Percentiles rank a stretch among this genome's conserved stretches.
Conservation (phyloP, 352 stramenopile species). For the Phytophthora quininea region DNA sequence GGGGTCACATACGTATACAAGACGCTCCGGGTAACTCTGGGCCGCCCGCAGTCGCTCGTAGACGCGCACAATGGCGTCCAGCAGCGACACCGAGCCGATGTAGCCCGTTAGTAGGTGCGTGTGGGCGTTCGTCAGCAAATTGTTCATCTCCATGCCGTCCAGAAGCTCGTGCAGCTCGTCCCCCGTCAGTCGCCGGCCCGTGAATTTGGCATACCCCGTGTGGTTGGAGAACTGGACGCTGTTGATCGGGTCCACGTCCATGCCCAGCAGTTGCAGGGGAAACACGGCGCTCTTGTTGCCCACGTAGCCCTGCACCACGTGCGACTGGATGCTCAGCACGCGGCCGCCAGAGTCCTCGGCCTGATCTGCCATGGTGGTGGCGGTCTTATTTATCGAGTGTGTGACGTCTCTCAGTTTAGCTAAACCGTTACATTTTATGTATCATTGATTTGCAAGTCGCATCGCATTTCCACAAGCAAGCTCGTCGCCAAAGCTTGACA, state of each 20-base stretch:
- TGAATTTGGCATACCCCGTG: slow-evolving; percentile 81
- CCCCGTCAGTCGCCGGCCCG: slow-evolving; percentile 69
- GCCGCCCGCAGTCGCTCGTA: slow-evolving; percentile 62
- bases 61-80: slow-evolving; percentile 75
- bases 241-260: slow-evolving; percentile 90
- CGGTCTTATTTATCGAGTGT: no score
- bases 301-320: slow-evolving; percentile 88
- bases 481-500: no score
- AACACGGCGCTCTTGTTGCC: slow-evolving; percentile 90
- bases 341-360: slow-evolving; percentile 49
- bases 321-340: slow-evolving; percentile 89
- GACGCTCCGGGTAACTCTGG: slow-evolving; percentile 47
- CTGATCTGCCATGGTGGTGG: slow-evolving; percentile 15
- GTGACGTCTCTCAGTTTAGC: no score
- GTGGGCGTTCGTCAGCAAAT: slow-evolving; percentile 69
- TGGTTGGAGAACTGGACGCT: slow-evolving; percentile 91
- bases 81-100: slow-evolving; percentile 69
- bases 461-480: no score
- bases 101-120: slow-evolving; percentile 87
- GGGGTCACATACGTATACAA: slow-evolving; percentile 86
- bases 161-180: slow-evolving; percentile 82
- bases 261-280: slow-evolving; percentile 80
- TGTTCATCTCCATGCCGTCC: slow-evolving; percentile 77
- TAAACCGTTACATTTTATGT: neutral
- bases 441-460: neutral